A percentile compares a stretch with the other conserved stretches of the same genome.
Conservation (phyloP, 805 yeast species). For the Grigorovia yakushimaensis region DNA sequence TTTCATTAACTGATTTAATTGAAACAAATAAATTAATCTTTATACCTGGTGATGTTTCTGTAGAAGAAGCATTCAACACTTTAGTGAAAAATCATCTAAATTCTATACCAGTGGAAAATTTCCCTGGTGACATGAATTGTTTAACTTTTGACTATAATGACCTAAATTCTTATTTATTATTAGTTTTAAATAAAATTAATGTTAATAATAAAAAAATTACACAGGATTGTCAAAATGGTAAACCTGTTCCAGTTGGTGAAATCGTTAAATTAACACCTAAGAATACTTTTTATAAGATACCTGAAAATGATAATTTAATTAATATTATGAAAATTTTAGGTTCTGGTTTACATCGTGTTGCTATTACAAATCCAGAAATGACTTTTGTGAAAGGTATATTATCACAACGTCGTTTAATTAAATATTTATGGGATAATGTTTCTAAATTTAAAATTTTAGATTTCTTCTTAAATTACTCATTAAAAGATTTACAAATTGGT, state of each 20-base stretch:
- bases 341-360: slow-evolving; percentile 91
- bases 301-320: slow-evolving; percentile 56
- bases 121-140: slow-evolving; percentile 51
- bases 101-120: slow-evolving; percentile 68
- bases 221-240: slow-evolving; percentile 69
- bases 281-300: slow-evolving; percentile 75
- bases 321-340: slow-evolving; percentile 81
- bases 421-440: slow-evolving; percentile 87
- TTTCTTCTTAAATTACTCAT: slow-evolving; percentile 53
- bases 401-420: slow-evolving; percentile 81
- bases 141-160: slow-evolving; percentile 88
- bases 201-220: slow-evolving; percentile 28
- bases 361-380: slow-evolving; percentile 50
- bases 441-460: slow-evolving; percentile 78
- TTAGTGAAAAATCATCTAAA: slow-evolving; percentile 66
- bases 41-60: slow-evolving; percentile 57
- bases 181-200: slow-evolving; percentile 67
- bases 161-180: slow-evolving; percentile 71
- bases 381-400: slow-evolving; percentile 68
- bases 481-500: slow-evolving; percentile 72
- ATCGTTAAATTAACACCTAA: slow-evolving; percentile 78
- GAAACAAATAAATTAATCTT: slow-evolving; percentile 69
- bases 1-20: slow-evolving; percentile 61
- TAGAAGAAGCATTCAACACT: slow-evolving; percentile 81
- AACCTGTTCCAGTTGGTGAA: slow-evolving; percentile 84